Conservation (phyloP, 179 eudicot genomes). For the Actinidia chinensis region DNA sequence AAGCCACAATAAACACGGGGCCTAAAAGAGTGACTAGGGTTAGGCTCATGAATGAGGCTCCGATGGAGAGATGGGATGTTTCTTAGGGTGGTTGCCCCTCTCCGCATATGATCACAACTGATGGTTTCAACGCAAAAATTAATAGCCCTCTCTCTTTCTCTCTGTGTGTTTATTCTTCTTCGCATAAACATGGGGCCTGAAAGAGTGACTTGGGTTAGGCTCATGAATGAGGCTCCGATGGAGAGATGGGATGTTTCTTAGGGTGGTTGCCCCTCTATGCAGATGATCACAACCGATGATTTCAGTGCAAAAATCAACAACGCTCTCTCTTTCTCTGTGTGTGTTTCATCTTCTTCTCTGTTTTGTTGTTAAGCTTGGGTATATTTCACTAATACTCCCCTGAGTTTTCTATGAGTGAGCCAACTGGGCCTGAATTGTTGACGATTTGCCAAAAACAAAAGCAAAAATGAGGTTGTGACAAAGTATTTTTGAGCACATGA, state of each 20-base stretch:
- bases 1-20: no score
- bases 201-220: background rate
- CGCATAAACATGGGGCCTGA: no score
- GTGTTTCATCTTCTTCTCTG: background rate
- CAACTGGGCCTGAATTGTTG: no score
- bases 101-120: background rate
- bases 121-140: no score
- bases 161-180: no score
- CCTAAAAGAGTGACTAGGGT: background rate
- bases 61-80: constrained; percentile 19
- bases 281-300: background rate
- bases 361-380: background rate
- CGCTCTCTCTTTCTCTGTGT: background rate
- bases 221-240: background rate
- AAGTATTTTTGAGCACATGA: background rate
- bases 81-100: constrained; percentile 24
- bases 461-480: background rate
- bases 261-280: constrained; percentile 16
- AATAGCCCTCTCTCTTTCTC: no score
- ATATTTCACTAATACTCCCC: background rate
- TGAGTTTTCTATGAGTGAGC: no score
- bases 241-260: background rate
- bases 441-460: no score
- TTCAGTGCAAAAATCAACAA: background rate
- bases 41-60: constrained; percentile 12